Evolutionary conservation across 306 rosid species (phyloP).

Genomic region (Alnus rubra): DNA sequence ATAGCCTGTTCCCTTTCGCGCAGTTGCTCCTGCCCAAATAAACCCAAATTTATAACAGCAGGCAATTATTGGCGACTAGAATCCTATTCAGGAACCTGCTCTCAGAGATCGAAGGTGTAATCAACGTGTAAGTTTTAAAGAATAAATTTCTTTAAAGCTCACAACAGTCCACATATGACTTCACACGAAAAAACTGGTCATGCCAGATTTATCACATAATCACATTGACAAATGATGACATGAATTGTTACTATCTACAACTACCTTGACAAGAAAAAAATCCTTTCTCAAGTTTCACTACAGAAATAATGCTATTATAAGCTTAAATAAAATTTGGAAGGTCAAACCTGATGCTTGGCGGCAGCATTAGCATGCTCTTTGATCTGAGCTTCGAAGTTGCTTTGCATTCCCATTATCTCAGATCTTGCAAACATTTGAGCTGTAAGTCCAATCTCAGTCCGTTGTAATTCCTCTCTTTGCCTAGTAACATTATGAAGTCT

Average conservation of each 20-base stretch:
- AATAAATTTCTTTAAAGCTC: neutral
- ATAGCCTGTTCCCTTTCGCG: conserved; percentile 68
- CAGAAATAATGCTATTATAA: neutral
- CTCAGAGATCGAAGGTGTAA: conserved; percentile 2
- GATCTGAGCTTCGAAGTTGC: conserved; percentile 69
- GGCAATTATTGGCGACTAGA: conserved; percentile 6
- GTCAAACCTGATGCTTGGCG: conserved; percentile 70
- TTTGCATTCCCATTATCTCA: conserved; percentile 73
- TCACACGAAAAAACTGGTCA: neutral
- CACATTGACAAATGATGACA: neutral
- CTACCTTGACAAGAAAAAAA: neutral
- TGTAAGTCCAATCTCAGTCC: conserved; percentile 74
- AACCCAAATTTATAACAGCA: conserved; percentile 31
- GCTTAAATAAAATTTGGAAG: conserved; percentile 6
- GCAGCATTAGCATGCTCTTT: conserved; percentile 73
- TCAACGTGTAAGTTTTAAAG: neutral
- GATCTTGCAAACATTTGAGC: conserved; percentile 85
- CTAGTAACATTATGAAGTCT: conserved; percentile 62
- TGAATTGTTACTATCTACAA: neutral
- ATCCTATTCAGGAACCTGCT: conserved; percentile 4
- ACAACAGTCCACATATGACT: neutral
- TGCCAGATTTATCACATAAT: neutral
- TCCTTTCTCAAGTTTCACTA: neutral
- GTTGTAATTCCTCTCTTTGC: conserved; percentile 79
- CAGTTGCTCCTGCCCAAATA: conserved; percentile 73